Conservation (phyloP, 306 rosid genomes). For the Rosa lucieae region DNA sequence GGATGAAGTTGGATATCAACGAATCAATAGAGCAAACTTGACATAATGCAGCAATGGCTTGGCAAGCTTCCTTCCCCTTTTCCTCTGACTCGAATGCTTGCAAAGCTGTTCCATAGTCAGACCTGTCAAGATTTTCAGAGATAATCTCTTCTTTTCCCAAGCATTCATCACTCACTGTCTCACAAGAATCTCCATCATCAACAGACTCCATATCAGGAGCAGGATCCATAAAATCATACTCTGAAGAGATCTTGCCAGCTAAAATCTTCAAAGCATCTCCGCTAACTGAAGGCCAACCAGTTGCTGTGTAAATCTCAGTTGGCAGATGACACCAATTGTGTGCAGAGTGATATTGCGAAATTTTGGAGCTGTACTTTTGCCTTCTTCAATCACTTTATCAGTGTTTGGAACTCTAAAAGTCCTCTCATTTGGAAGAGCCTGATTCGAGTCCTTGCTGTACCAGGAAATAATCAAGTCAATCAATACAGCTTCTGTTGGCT, state of each 20-base stretch:
- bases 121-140: slow-evolving; percentile 34
- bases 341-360: slow-evolving; percentile 55
- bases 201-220: slow-evolving; percentile 25
- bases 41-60: slow-evolving; percentile 94
- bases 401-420: slow-evolving; percentile 69
- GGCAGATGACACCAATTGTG: slow-evolving; percentile 43
- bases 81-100: slow-evolving; percentile 53
- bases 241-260: slow-evolving; percentile 89
- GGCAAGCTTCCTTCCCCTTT: slow-evolving; percentile 91
- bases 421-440: slow-evolving; percentile 61
- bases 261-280: slow-evolving; percentile 74
- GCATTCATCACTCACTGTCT: slow-evolving; percentile 31
- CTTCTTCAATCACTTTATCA: slow-evolving; percentile 70
- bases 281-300: slow-evolving; percentile 96
- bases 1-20: slow-evolving; percentile 89
- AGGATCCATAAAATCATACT: slow-evolving; percentile 55
- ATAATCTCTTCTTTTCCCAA: slow-evolving; percentile 17
- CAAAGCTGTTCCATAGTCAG: slow-evolving; percentile 74
- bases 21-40: slow-evolving; percentile 93
- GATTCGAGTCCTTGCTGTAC: slow-evolving; percentile 62
- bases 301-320: slow-evolving; percentile 72
- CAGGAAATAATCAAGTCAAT: slow-evolving; percentile 23
- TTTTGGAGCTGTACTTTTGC: slow-evolving; percentile 69
- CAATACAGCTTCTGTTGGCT: neutral
- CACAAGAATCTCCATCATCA: slow-evolving; percentile 41